Conservation (phyloP, 495 filamentous ascomycete genomes). For the Penicillium bovifimosum region DNA sequence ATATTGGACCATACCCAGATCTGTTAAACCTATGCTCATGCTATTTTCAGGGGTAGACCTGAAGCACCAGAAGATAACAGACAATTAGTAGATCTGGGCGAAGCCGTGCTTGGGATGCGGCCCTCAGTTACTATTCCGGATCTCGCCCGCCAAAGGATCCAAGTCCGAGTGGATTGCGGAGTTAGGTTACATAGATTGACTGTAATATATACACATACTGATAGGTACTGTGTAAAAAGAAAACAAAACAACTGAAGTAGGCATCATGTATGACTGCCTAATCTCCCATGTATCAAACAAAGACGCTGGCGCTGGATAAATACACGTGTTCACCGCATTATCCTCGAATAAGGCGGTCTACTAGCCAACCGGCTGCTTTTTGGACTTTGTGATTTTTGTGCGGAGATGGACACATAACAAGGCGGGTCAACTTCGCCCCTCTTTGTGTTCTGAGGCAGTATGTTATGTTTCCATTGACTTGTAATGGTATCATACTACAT, state of each 20-base stretch:
- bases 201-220: neutral
- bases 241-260: neutral
- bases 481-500: no score
- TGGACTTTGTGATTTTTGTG: neutral
- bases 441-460: neutral
- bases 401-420: neutral
- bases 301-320: neutral
- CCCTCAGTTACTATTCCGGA: neutral
- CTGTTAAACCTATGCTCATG: neutral
- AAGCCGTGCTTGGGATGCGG: neutral
- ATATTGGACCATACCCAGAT: no score
- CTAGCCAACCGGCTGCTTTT: neutral
- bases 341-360: conserved; percentile 1
- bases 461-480: no score
- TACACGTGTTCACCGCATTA: conserved; percentile 8
- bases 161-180: neutral
- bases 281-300: neutral
- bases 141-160: neutral
- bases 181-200: neutral
- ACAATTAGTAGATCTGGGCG: neutral
- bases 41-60: neutral
- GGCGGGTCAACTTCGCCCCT: neutral
- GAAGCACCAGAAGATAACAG: neutral
- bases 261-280: conserved; percentile 1
- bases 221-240: no score